Percentiles rank a stretch among this genome's conserved stretches.
Conservation (phyloP, 495 filamentous ascomycete genomes). For the Penicillium malachiteum region DNA sequence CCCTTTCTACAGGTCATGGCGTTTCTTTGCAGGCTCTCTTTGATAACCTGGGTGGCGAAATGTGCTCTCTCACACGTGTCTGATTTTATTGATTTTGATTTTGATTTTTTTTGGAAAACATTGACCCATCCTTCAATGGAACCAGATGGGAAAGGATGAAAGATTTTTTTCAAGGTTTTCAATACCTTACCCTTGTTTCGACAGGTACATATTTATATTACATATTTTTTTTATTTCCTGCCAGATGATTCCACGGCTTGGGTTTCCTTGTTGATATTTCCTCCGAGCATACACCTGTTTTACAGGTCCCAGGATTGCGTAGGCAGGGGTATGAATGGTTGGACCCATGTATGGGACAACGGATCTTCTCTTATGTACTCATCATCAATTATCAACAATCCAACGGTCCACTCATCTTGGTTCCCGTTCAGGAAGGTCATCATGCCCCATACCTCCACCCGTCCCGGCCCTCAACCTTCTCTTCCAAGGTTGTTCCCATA, state of each 20-base stretch:
- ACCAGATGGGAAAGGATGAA: background rate
- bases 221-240: slow-evolving; percentile 9
- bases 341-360: background rate
- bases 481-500: too few species aligned
- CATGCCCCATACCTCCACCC: background rate
- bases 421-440: background rate
- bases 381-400: slow-evolving; percentile 8
- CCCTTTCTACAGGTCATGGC: slow-evolving; percentile 30
- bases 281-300: background rate
- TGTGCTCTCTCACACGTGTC: slow-evolving; percentile 18
- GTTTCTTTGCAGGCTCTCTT: slow-evolving; percentile 21
- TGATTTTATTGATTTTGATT: slow-evolving; percentile 12
- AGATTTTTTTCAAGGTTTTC: background rate
- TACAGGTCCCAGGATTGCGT: background rate
- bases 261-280: background rate
- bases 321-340: background rate
- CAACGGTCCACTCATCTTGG: background rate
- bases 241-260: background rate
- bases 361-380: slow-evolving; percentile 2
- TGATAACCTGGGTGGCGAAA: slow-evolving; percentile 23
- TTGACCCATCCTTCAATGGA: slow-evolving; percentile 1
- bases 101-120: slow-evolving; percentile 11
- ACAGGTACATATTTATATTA: slow-evolving; percentile 29
- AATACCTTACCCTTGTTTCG: slow-evolving; percentile 12
- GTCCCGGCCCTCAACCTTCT: background rate